Evolutionary conservation across 2,329 filamentous ascomycete species (phyloP), one percentile per base, ranked within the genome.

Genomic region (Huntiella decipiens): DNA sequence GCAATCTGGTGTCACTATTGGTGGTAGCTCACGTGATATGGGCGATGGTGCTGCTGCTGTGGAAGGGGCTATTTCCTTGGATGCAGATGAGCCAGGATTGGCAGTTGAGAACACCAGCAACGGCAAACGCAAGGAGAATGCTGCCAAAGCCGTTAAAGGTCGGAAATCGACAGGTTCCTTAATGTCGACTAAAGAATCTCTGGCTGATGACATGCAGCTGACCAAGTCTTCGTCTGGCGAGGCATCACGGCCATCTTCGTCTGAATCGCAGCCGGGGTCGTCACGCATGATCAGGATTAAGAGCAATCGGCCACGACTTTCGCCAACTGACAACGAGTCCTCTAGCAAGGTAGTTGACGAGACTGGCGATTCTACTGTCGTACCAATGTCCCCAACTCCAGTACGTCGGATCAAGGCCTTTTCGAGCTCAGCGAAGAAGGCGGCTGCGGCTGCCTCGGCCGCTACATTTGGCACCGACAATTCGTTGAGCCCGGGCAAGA

Each of bases 11-110:
- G 34, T 4, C 11, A 16, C 34, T 36, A 16, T 19, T 19, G 17
- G 40, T 17, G 40, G n/a, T 15, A 37, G 15, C 33, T 32, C 47
- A 49, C 47, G 47, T 49, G 47, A 49, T 43, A 39, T 39, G 43
- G 40, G 28, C n/a, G 40, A 11, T 17, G 34, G 34, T 36, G 34
- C 34, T 36, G 33, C 33, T 35, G 34, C 34, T n/a, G 15, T 15
- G 13, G 40, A 43, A 43, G 28, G 22, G 13, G 8, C 28, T 34
- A n/a, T 31, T 43, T 43, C 40, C 28, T 13, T 43, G 40, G 31
- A 8, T 11, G 28, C 15, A 37, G 15, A 19, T 11, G 45, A 12
- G 5, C 36, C 32, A 35, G 38, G 38, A 16, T 34, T 13, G 12
- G 28, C 4, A 8, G 40, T 8, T 17, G 28, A 32, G 15, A 43